phyloP scores from a whole-genome alignment of 352 stramenopile species.

The Phytopythium aichiense region DNA sequence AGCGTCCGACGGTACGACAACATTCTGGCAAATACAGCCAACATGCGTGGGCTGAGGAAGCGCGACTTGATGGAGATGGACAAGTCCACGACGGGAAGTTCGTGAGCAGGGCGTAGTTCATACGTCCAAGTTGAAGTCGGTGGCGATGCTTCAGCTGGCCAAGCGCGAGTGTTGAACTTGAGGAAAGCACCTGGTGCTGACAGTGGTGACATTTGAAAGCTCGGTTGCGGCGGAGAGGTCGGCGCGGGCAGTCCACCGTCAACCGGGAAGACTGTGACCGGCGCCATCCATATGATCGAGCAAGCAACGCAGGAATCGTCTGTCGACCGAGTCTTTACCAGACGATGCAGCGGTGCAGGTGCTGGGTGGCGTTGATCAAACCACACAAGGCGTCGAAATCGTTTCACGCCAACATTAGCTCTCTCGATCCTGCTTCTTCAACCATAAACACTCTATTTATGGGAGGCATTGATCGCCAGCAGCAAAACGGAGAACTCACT shows the following conservation, averaged over 20 bases:
- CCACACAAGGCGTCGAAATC: no score
- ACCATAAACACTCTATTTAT: no score
- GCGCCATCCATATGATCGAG: neutral
- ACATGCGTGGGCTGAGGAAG: conserved; percentile 5
- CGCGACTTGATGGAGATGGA: conserved; percentile 19
- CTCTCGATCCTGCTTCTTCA: no score
- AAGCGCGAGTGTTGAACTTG: neutral
- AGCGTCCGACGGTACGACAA: neutral
- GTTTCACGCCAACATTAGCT: no score
- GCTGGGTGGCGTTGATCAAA: neutral
- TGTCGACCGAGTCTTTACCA: neutral
- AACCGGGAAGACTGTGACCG: neutral
- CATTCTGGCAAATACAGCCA: conserved; percentile 2
- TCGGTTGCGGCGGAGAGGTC: neutral
- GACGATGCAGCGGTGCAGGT: neutral
- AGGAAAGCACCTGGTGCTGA: neutral
- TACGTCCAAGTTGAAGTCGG: conserved; percentile 1
- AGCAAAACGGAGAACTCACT: no score
- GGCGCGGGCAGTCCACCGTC: neutral
- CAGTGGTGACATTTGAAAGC: neutral
- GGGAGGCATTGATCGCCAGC: no score
- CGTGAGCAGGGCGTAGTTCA: conserved; percentile 1
- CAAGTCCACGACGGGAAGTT: conserved; percentile 12
- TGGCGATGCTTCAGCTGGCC: neutral
- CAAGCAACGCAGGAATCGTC: neutral